Conservation (phyloP, 2,329 filamentous ascomycete species). For the Trichoderma koningiopsis region DNA sequence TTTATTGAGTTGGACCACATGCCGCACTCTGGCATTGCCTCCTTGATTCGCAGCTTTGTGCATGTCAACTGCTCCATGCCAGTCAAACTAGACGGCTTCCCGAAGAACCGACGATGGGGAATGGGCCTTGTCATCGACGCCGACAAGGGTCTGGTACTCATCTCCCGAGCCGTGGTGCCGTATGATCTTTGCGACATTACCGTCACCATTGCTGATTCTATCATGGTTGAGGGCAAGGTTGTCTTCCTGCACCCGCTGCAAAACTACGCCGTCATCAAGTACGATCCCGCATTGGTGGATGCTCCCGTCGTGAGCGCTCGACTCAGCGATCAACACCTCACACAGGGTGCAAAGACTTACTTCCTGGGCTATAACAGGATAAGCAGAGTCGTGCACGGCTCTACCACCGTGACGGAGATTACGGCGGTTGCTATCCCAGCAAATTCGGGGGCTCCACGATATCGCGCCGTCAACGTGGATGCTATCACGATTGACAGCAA, state of each 20-base stretch:
- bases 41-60: slow-evolving; percentile 92
- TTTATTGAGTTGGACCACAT: slow-evolving; percentile 93
- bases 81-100: slow-evolving; percentile 96
- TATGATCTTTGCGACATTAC: slow-evolving; percentile 97
- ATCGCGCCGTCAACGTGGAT: slow-evolving; percentile 92
- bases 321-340: slow-evolving; percentile 78
- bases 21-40: slow-evolving; percentile 84
- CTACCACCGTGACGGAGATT: slow-evolving; percentile 94
- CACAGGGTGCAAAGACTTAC: slow-evolving; percentile 90
- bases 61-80: slow-evolving; percentile 92
- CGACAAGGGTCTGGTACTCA: slow-evolving; percentile 90
- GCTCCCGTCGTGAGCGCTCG: slow-evolving; percentile 89
- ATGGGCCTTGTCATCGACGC: slow-evolving; percentile 98
- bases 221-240: slow-evolving; percentile 91
- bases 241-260: slow-evolving; percentile 95
- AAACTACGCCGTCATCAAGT: slow-evolving; percentile 94
- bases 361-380: slow-evolving; percentile 99
- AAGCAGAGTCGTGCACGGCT: slow-evolving; percentile 86
- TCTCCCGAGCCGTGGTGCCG: slow-evolving; percentile 90
- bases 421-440: slow-evolving; percentile 96
- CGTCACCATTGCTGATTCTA: slow-evolving; percentile 93
- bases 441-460: slow-evolving; percentile 86
- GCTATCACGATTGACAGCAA: slow-evolving; percentile 96
- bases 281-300: slow-evolving; percentile 90
- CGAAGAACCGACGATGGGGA: slow-evolving; percentile 88